Evolutionary conservation across 495 filamentous ascomycete genomes (phyloP).

Genomic region (Penicillium robsamsonii): DNA sequence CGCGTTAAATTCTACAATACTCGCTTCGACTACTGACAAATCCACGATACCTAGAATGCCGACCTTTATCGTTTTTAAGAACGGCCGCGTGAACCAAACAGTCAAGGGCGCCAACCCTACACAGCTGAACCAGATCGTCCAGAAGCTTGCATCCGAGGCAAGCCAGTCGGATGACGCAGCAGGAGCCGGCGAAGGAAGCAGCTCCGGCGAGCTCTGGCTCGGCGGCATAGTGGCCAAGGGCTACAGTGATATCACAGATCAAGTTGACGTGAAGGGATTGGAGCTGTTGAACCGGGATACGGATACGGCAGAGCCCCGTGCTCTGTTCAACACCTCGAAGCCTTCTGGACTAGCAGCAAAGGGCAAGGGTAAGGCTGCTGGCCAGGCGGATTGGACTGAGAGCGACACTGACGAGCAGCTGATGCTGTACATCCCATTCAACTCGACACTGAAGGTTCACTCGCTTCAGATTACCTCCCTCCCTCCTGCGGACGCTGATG

Average conservation of each 20-base stretch:
- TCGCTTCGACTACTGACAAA: not conserved
- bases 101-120: conserved; percentile 70
- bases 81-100: conserved; percentile 62
- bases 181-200: conserved; percentile 40
- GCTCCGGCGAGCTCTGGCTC: conserved; percentile 60
- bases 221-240: conserved; percentile 72
- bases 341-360: conserved; percentile 62
- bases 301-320: conserved; percentile 62
- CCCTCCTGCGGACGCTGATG: conserved; percentile 56
- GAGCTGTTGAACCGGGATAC: conserved; percentile 85
- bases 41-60: conserved; percentile 43
- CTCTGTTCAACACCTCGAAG: conserved; percentile 68
- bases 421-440: conserved; percentile 90
- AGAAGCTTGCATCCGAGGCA: conserved; percentile 70
- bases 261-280: conserved; percentile 73
- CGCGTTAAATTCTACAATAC: not conserved
- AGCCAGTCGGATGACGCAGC: conserved; percentile 51
- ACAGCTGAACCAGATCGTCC: conserved; percentile 65
- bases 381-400: conserved; percentile 84
- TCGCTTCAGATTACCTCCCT: conserved; percentile 86
- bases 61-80: conserved; percentile 89
- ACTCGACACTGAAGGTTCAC: conserved; percentile 85
- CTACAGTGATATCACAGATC: conserved; percentile 78
- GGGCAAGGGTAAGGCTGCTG: conserved; percentile 51
- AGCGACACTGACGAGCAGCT: conserved; percentile 98